These are phyloP conservation scores for Aspergillus taichungensis DNA, from an alignment of 495 filamentous ascomycete species.

Conservation along the genomic window DNA sequence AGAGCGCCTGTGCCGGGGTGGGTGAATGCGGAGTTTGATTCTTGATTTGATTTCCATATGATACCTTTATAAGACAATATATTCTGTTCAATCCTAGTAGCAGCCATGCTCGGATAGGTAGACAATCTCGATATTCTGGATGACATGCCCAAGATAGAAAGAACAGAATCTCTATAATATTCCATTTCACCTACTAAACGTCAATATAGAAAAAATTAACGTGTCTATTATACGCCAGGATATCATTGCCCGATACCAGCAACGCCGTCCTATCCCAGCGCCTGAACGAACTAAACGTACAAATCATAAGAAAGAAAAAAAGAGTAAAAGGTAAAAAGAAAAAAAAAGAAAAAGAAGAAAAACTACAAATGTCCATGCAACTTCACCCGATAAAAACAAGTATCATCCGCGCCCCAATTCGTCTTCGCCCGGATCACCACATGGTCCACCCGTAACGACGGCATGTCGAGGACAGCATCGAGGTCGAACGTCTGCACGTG, in stretches of 20 bases:
- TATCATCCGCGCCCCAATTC: constrained; percentile 39
- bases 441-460: constrained; percentile 28
- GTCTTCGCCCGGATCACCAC: constrained; percentile 37
- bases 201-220: too few relatives aligned
- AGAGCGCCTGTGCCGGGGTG: constrained; percentile 24
- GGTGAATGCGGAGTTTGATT: constrained; percentile 40
- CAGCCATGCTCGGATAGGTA: too few relatives aligned
- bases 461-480: constrained; percentile 27
- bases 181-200: too few relatives aligned
- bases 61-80: too few relatives aligned
- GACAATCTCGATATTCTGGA: too few relatives aligned
- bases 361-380: constrained; percentile 32
- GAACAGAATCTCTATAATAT: too few relatives aligned
- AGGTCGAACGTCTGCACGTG: constrained; percentile 30
- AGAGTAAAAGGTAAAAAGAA: neutral
- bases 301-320: neutral
- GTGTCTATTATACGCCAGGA: too few relatives aligned
- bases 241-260: too few relatives aligned
- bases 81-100: too few relatives aligned
- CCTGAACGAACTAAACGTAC: neutral
- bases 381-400: constrained; percentile 40
- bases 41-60: neutral
- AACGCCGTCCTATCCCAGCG: too few relatives aligned
- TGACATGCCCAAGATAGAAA: too few relatives aligned
- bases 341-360: neutral